phyloP scores from a whole-genome alignment of 225 moss, liverwort and hornwort species.

The Bryum argenteum region DNA sequence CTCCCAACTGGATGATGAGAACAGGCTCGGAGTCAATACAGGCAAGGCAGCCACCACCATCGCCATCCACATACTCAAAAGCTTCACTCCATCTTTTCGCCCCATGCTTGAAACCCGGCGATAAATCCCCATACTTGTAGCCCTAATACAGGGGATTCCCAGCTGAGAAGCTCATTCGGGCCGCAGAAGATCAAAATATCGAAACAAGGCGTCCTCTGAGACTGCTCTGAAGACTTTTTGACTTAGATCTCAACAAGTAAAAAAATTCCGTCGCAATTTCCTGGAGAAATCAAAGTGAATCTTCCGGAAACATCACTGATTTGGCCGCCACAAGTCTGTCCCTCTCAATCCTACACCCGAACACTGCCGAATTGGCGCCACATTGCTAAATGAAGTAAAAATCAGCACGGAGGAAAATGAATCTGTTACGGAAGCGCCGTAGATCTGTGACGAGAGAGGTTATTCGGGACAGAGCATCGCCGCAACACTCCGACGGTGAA shows the following conservation, averaged over 20 bases:
- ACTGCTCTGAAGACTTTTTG: not conserved
- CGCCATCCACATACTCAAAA: slow-evolving; percentile 41
- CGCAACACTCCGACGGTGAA: not conserved
- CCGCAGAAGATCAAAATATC: not conserved
- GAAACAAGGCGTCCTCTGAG: not conserved
- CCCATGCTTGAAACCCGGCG: slow-evolving; percentile 32
- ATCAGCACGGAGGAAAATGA: not conserved
- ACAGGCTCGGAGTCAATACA: slow-evolving; percentile 43
- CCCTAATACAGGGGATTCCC: slow-evolving; percentile 24
- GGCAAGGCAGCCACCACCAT: slow-evolving; percentile 49
- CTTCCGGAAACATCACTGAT: not conserved
- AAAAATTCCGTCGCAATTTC: not conserved
- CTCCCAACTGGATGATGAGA: slow-evolving; percentile 50
- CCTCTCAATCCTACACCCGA: not conserved
- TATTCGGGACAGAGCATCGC: not conserved
- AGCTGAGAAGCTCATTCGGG: slow-evolving; percentile 4
- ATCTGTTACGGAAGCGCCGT: not conserved
- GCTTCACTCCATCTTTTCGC: slow-evolving; percentile 37
- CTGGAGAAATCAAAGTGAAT: not conserved
- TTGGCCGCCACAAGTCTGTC: not conserved
- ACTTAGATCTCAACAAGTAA: slow-evolving; percentile 6
- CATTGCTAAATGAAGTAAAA: slow-evolving; percentile 2
- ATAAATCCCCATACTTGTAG: slow-evolving; percentile 21
- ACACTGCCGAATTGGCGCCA: not conserved
- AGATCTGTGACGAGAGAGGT: not conserved